Evolutionary conservation across 805 yeast genomes (phyloP).

Genomic region (Ogataea thermomethanolica): DNA sequence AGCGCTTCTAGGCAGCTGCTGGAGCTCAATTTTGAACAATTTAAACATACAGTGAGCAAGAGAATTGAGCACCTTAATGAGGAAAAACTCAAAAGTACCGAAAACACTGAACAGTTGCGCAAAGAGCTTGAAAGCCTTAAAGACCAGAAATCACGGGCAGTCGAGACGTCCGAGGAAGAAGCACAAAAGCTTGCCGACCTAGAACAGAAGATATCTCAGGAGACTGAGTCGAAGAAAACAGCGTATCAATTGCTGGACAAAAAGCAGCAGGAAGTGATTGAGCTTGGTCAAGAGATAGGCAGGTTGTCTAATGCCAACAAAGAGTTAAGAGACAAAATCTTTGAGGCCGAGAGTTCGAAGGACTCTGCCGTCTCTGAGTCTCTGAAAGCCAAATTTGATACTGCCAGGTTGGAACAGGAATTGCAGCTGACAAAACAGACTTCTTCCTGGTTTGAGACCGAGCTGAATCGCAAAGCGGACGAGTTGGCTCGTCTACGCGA

Average conservation of each 20-base stretch:
- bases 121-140: slow-evolving; percentile 21
- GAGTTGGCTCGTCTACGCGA: slow-evolving; percentile 29
- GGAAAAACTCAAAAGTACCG: slow-evolving; percentile 27
- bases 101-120: slow-evolving; percentile 22
- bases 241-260: slow-evolving; percentile 35
- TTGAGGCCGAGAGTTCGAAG: slow-evolving; percentile 35
- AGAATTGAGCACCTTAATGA: slow-evolving; percentile 32
- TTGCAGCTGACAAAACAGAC: slow-evolving; percentile 31
- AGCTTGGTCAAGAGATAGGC: slow-evolving; percentile 40
- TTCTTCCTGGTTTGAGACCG: slow-evolving; percentile 35
- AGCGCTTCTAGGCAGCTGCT: slow-evolving; percentile 37
- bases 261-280: slow-evolving; percentile 36
- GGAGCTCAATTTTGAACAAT: slow-evolving; percentile 40
- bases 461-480: slow-evolving; percentile 28
- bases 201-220: slow-evolving; percentile 16
- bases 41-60: slow-evolving; percentile 32
- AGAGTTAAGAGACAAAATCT: slow-evolving; percentile 40
- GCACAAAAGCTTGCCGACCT: slow-evolving; percentile 3
- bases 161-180: slow-evolving; percentile 4
- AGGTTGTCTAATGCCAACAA: slow-evolving; percentile 39
- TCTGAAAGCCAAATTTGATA: slow-evolving; percentile 25
- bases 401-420: slow-evolving; percentile 30
- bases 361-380: slow-evolving; percentile 27
- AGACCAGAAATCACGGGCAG: slow-evolving; percentile 18
- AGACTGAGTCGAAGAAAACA: slow-evolving; percentile 28